Evolutionary conservation across 305 asterid genomes (phyloP), one percentile per base, ranked within the genome.

Genomic region (Rubia tinctorum): DNA sequence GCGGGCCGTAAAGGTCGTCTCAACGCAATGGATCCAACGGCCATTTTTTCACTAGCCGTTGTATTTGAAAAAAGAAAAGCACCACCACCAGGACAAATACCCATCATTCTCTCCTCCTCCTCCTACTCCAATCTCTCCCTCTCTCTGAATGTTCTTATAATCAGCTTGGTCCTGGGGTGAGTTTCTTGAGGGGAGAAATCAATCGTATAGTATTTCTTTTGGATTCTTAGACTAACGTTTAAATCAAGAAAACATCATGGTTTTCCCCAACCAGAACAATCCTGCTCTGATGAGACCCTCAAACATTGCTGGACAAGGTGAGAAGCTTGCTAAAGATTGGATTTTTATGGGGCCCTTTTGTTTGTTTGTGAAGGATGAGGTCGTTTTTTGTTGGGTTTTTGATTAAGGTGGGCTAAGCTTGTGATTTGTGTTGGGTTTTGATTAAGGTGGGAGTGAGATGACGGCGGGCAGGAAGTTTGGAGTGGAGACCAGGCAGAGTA

Each of bases 1-100:
- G 78, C 80, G 66, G 40, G 65, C 78, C 76, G 51, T 69, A 71
- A 78, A 39, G 45, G 25, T 76, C 58, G 25, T 59, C 77, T 49
- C 73, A 72, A 73, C 72, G 69, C 76, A 71, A 69, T 69, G 45
- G 45, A 81, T 82, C 87, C 84, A 85, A 85, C 87, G 88, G 84
- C 79, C 83, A 73, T 51, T 49, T 80, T 84, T 79, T 84, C 79
- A 86, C 91, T 91, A 89, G 97, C 97, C 97, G 97, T 91, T 91
- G 74, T 77, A 83, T 89, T 91, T 88, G 89, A 91, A 85, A 77
- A 82, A 55, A 39, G 30, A 40, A 44, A 18, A 58, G n/a, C 70
- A n/a, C 18, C 70, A 62, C 59, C 44, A 71, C 67, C 68, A 68
- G 75, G 91, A 80, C 89, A 89, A 80, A 81, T 81, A 80, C 87